Evolutionary conservation across 1,139 yeast species (phyloP).

Genomic region (Candida pseudoviswanathii): DNA sequence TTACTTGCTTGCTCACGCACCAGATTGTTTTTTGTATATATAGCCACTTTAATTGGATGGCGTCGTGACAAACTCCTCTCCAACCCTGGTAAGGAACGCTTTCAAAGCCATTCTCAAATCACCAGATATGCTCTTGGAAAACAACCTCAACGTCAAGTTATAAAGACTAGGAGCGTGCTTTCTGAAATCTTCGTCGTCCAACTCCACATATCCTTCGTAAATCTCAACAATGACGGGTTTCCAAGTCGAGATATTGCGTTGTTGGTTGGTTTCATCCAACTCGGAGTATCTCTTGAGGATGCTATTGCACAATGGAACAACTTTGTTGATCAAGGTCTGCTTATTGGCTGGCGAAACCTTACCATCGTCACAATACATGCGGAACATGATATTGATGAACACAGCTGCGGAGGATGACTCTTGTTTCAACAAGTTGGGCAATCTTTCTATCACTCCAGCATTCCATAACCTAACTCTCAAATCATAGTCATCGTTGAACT

Average conservation of each 20-base stretch:
- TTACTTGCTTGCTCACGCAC: neutral
- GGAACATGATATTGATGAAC: constrained; percentile 76
- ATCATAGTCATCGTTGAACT: constrained; percentile 87
- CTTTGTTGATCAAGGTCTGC: constrained; percentile 47
- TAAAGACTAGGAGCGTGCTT: constrained; percentile 68
- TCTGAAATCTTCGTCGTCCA: constrained; percentile 75
- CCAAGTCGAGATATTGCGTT: constrained; percentile 82
- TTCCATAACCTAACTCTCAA: constrained; percentile 85
- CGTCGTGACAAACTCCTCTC: constrained; percentile 52
- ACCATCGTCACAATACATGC: constrained; percentile 73
- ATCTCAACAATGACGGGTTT: constrained; percentile 90
- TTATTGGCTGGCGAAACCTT: constrained; percentile 39
- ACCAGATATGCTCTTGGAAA: constrained; percentile 67
- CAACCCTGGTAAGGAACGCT: constrained; percentile 68
- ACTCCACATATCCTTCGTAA: constrained; percentile 74
- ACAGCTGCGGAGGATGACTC: constrained; percentile 92
- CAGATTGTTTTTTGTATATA: neutral
- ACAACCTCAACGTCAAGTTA: constrained; percentile 61
- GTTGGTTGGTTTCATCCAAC: constrained; percentile 75
- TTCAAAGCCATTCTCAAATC: constrained; percentile 72
- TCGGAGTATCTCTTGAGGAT: constrained; percentile 71
- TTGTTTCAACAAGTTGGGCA: constrained; percentile 89
- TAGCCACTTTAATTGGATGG: neutral
- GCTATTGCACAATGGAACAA: constrained; percentile 72
- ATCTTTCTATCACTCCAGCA: constrained; percentile 87